Evolutionary conservation across 1,139 yeast genomes (phyloP).

Genomic region (Candida albicans): DNA sequence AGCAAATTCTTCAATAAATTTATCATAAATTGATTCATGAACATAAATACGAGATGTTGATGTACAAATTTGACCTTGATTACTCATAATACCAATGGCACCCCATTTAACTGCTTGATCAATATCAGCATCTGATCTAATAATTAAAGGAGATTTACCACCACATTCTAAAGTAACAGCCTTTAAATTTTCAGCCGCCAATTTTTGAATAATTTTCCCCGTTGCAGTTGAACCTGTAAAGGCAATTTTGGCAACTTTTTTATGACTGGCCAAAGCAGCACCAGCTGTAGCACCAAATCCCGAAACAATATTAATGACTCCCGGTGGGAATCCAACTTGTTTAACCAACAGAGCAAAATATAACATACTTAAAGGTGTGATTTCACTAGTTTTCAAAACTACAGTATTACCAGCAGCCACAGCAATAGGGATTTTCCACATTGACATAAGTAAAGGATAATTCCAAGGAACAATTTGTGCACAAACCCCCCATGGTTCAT

Average conservation of each 20-base stretch:
- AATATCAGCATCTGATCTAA: constrained; percentile 73
- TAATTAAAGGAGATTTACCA: constrained; percentile 79
- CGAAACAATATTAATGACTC: constrained; percentile 62
- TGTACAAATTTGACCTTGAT: constrained; percentile 58
- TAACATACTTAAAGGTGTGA: constrained; percentile 63
- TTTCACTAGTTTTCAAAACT: constrained; percentile 65
- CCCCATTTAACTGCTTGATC: constrained; percentile 85
- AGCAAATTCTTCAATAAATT: constrained; percentile 48
- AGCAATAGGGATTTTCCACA: constrained; percentile 64
- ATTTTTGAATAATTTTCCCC: constrained; percentile 58
- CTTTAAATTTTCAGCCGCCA: constrained; percentile 62
- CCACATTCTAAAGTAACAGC: constrained; percentile 91
- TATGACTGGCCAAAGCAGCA: constrained; percentile 55
- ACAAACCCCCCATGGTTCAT: constrained; percentile 81
- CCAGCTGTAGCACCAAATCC: constrained; percentile 61
- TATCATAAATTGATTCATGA: constrained; percentile 43
- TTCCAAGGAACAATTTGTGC: constrained; percentile 76
- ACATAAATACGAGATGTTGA: constrained; percentile 48
- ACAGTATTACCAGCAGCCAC: constrained; percentile 69
- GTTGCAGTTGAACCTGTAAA: constrained; percentile 65
- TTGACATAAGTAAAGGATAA: constrained; percentile 59
- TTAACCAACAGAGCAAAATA: constrained; percentile 53
- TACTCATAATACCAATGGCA: constrained; percentile 78
- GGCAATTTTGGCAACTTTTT: constrained; percentile 61
- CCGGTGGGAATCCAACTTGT: constrained; percentile 73